Conservation (phyloP, 192 early-diverging fungal species). For the Backusella westeae region DNA sequence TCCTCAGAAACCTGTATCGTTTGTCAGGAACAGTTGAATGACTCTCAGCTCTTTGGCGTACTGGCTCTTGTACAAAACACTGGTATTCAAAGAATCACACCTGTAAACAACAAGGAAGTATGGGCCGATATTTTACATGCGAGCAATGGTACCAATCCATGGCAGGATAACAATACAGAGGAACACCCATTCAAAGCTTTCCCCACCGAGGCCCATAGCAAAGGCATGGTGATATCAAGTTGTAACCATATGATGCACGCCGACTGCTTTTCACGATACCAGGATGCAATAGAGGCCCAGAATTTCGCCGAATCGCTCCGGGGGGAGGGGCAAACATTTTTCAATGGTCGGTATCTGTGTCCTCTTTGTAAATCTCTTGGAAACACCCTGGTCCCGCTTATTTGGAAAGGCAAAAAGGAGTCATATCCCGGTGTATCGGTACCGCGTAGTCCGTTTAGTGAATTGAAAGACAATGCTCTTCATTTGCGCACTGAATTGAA, state of each 20-base stretch:
- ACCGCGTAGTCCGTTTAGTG: background rate
- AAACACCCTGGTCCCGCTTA: conserved; percentile 81
- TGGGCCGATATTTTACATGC: conserved; percentile 37
- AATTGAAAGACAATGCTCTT: background rate
- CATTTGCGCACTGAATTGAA: background rate
- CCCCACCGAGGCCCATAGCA: conserved; percentile 63
- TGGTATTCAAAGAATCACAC: conserved; percentile 65
- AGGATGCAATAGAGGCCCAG: conserved; percentile 62
- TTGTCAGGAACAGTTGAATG: conserved; percentile 90
- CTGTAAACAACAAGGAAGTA: conserved; percentile 60
- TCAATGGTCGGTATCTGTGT: conserved; percentile 83
- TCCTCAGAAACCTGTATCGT: conserved; percentile 91
- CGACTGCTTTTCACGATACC: conserved; percentile 89
- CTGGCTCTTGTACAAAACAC: conserved; percentile 81
- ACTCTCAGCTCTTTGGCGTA: conserved; percentile 65
- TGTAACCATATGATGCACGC: conserved; percentile 98
- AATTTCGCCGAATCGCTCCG: conserved; percentile 43
- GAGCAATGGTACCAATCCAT: conserved; percentile 6
- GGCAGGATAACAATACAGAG: background rate
- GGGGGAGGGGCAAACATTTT: conserved; percentile 9
- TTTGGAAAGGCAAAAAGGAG: conserved; percentile 65
- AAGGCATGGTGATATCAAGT: conserved; percentile 76
- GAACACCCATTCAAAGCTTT: conserved; percentile 41
- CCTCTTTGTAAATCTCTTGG: conserved; percentile 94
- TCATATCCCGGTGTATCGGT: conserved; percentile 49